phyloP scores from a whole-genome alignment of 805 yeast genomes.

The Metschnikowia kofuensis region DNA sequence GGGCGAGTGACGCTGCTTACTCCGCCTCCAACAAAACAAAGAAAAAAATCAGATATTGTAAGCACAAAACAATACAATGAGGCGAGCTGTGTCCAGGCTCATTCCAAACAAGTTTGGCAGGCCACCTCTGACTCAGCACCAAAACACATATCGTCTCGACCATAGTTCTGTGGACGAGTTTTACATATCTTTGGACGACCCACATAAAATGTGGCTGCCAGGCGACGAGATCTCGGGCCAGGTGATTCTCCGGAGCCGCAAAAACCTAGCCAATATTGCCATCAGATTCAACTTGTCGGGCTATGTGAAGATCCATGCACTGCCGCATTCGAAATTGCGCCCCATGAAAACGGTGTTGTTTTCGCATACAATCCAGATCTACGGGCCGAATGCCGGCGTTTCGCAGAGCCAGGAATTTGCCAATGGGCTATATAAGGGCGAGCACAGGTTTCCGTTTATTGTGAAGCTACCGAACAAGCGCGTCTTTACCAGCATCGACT shows the following conservation, averaged over 20 bases:
- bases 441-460: slow-evolving; percentile 83
- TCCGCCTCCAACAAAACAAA: slow-evolving; percentile 1
- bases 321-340: slow-evolving; percentile 51
- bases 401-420: slow-evolving; percentile 20
- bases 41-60: neutral
- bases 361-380: slow-evolving; percentile 56
- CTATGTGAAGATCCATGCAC: slow-evolving; percentile 51
- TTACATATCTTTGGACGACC: slow-evolving; percentile 66
- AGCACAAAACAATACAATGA: slow-evolving; percentile 29
- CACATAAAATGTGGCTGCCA: slow-evolving; percentile 76
- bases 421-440: slow-evolving; percentile 70
- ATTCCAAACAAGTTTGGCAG: slow-evolving; percentile 24
- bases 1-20: slow-evolving; percentile 5
- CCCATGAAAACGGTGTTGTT: slow-evolving; percentile 52
- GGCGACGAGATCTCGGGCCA: slow-evolving; percentile 73
- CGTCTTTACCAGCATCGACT: slow-evolving; percentile 70
- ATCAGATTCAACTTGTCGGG: slow-evolving; percentile 57
- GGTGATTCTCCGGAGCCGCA: slow-evolving; percentile 53
- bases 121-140: slow-evolving; percentile 11
- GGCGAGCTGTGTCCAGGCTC: slow-evolving; percentile 50
- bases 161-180: slow-evolving; percentile 55
- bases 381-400: slow-evolving; percentile 38
- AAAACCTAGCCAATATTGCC: slow-evolving; percentile 51
- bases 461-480: slow-evolving; percentile 75
- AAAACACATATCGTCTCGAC: slow-evolving; percentile 27